A percentile compares a stretch with the other conserved stretches of the same genome.
Evolutionary conservation across 805 yeast genomes (phyloP).

Genomic region (Kockiozyma suomiensis): DNA sequence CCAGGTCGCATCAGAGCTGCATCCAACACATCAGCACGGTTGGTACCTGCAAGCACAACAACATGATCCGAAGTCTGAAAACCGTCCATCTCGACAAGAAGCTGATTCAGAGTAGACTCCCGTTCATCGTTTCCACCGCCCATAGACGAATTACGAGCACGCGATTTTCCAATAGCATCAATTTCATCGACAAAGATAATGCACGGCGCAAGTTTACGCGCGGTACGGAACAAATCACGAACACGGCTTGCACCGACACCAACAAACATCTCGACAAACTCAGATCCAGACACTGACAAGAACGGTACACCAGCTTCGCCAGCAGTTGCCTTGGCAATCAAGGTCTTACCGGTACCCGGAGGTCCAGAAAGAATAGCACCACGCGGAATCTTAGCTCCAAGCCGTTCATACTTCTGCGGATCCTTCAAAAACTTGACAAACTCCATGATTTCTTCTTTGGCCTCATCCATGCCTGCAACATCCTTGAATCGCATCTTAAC

Average conservation of each 20-base stretch:
- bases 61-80: slow-evolving; percentile 88
- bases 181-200: slow-evolving; percentile 98
- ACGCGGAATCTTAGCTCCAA: slow-evolving; percentile 97
- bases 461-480: slow-evolving; percentile 97
- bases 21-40: slow-evolving; percentile 91
- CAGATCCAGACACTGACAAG: slow-evolving; percentile 94
- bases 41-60: slow-evolving; percentile 96
- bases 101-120: slow-evolving; percentile 93
- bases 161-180: slow-evolving; percentile 97
- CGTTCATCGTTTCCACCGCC: slow-evolving; percentile 90
- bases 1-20: slow-evolving; percentile 95
- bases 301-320: slow-evolving; percentile 99
- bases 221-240: slow-evolving; percentile 89
- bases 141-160: slow-evolving; percentile 52
- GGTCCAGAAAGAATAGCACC: slow-evolving; percentile 98
- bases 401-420: slow-evolving; percentile 83
- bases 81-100: slow-evolving; percentile 98
- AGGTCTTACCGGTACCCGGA: slow-evolving; percentile 99
- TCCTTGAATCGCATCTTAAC: slow-evolving; percentile 87
- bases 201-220: slow-evolving; percentile 91
- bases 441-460: slow-evolving; percentile 97
- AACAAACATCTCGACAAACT: slow-evolving; percentile 97
- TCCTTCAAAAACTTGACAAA: slow-evolving; percentile 90
- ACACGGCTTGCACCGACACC: slow-evolving; percentile 99
- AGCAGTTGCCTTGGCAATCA: slow-evolving; percentile 96